A percentile compares a stretch with the other conserved stretches of the same genome.
These are phyloP conservation scores for Populus hybrid DNA, from an alignment of 441 rosid genomes.

Conservation along the genomic window DNA sequence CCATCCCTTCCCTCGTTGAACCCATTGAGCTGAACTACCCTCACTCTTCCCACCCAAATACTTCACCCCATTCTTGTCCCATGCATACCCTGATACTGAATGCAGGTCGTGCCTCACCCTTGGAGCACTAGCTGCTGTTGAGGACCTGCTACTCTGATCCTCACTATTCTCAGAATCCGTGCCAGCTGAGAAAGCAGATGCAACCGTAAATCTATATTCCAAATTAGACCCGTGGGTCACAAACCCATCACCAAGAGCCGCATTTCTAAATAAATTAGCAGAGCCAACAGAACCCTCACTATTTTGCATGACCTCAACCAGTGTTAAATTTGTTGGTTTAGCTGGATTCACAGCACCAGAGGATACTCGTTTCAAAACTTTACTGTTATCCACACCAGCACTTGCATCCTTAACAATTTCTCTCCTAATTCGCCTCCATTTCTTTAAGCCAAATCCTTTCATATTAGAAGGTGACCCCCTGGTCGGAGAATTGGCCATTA, in stretches of 20 bases:
- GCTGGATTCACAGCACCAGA: conserved; percentile 31
- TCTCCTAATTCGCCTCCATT: conserved; percentile 70
- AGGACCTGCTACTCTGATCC: conserved; percentile 73
- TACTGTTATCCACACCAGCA: conserved; percentile 34
- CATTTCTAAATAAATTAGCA: conserved; percentile 28
- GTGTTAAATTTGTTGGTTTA: conserved; percentile 30
- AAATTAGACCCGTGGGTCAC: conserved; percentile 30
- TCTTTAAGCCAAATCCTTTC: conserved; percentile 67
- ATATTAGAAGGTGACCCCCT: conserved; percentile 20
- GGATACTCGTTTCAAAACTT: conserved; percentile 55
- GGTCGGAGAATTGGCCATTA: conserved; percentile 1
- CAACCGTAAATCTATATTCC: conserved; percentile 52
- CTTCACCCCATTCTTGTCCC: conserved; percentile 49
- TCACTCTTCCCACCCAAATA: conserved; percentile 43
- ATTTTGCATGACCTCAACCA: conserved; percentile 35
- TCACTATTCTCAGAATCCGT: conserved; percentile 69
- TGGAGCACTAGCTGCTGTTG: conserved; percentile 70
- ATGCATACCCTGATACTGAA: conserved; percentile 32
- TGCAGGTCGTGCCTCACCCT: conserved; percentile 44
- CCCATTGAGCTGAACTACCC: conserved; percentile 36
- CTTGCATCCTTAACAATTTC: conserved; percentile 45
- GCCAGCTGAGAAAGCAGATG: conserved; percentile 44
- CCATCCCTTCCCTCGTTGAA: conserved; percentile 44
- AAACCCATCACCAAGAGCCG: conserved; percentile 35
- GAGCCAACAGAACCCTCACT: conserved; percentile 43